phyloP scores from a whole-genome alignment of 2,329 filamentous ascomycete genomes.

The Phyllachora maydis region DNA sequence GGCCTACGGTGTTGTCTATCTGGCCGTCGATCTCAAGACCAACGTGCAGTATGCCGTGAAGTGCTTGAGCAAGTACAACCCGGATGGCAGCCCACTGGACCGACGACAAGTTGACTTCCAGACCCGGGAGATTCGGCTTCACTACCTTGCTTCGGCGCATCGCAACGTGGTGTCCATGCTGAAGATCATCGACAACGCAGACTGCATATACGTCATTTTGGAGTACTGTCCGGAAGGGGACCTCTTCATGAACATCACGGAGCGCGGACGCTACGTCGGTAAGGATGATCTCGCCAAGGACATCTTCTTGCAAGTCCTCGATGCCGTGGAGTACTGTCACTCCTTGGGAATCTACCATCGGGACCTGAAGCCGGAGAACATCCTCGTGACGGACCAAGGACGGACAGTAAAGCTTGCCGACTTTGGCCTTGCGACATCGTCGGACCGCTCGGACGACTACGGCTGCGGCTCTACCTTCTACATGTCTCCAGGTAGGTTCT shows the following conservation, averaged over 20 bases:
- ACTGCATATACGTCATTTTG: slow-evolving; percentile 90
- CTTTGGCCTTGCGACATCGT: slow-evolving; percentile 83
- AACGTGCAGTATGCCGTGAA: slow-evolving; percentile 83
- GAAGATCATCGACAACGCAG: slow-evolving; percentile 77
- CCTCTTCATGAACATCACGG: slow-evolving; percentile 92
- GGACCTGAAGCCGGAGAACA: slow-evolving; percentile 96
- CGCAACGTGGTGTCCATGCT: slow-evolving; percentile 84
- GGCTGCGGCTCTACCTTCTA: slow-evolving; percentile 98
- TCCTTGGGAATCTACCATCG: slow-evolving; percentile 85
- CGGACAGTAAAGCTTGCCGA: slow-evolving; percentile 89
- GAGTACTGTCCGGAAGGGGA: slow-evolving; percentile 97
- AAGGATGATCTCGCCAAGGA: slow-evolving; percentile 75
- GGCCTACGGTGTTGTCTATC: slow-evolving; percentile 92
- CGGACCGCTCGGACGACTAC: slow-evolving; percentile 74
- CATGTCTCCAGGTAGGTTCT: slow-evolving; percentile 84
- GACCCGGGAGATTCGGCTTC: slow-evolving; percentile 77
- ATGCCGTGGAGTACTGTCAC: slow-evolving; percentile 93
- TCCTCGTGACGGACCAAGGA: slow-evolving; percentile 75
- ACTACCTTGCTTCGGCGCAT: slow-evolving; percentile 75
- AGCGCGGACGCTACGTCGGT: slow-evolving; percentile 79
- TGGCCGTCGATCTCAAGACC: slow-evolving; percentile 65
- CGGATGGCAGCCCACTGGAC: slow-evolving; percentile 52
- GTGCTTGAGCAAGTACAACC: slow-evolving; percentile 79
- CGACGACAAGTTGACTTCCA: slow-evolving; percentile 76
- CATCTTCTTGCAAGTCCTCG: slow-evolving; percentile 85